Evolutionary conservation across 768 basidiomycete species (phyloP), one percentile per base, ranked within the genome.

Genomic region (Lactifluus hygrophoroides): DNA sequence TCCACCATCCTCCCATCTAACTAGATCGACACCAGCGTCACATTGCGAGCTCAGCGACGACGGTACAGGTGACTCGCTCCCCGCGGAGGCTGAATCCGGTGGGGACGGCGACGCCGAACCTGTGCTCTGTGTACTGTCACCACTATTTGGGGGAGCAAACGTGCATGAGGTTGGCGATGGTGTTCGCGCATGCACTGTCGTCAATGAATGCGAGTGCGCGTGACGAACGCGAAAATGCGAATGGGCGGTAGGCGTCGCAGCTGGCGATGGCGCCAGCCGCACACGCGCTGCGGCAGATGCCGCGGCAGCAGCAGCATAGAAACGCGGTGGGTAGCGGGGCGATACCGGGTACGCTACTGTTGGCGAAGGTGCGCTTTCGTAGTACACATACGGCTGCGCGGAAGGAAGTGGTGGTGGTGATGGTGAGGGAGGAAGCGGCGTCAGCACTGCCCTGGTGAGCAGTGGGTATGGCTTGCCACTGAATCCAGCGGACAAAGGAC

Each of bases 11-110:
- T 58, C 58, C 58, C 58, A 59, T 30, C 58, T 17, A 21, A 54
- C 34, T 21, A 65, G 23, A 35, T 60, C 59, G 8, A 51, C 37
- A 23, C 69, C 64, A 7, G 64, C 51, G 4, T 70, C 70, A 47
- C 68, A 72, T 55, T 70, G 70, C 28, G 70, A 83, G 49, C 82
- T 83, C 9, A 74, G 72, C 32, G 82, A 84, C 10, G 84, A 83
- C 30, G 80, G 77, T 6, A 80, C 74, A 17, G 86, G 82, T 4
- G 82, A 82, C 54, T 75, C 80, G 34, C 77, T 79, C 16, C 74
- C 73, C 5, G 77, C 80, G 13, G 76, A 71, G 13, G 65, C 62
- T 28, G 70, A 70, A 30, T 69, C 69, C 34, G 62, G 68, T 3
- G 71, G 69, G 11, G 70, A 69, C 6, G 58, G 16, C 10, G 67